Evolutionary conservation across 805 yeast genomes (phyloP).

Genomic region (Metschnikowia lunata): DNA sequence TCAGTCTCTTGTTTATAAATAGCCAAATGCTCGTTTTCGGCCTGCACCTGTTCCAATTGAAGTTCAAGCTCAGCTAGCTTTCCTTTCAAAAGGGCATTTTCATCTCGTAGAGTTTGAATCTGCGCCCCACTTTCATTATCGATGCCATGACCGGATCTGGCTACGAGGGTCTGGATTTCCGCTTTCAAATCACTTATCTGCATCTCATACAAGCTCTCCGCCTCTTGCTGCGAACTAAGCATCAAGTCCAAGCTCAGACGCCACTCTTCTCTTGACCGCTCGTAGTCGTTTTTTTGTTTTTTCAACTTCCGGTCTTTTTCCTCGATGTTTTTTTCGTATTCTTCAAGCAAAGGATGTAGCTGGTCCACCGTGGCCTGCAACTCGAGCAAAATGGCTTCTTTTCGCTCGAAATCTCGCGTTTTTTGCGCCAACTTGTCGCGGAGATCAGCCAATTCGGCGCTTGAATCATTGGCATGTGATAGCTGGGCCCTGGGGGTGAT

Average conservation of each 20-base stretch:
- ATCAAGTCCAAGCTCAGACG: slow-evolving; percentile 54
- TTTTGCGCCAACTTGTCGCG: slow-evolving; percentile 8
- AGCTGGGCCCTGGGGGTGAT: background rate
- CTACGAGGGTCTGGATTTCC: slow-evolving; percentile 8
- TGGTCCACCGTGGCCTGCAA: slow-evolving; percentile 46
- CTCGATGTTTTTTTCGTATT: slow-evolving; percentile 40
- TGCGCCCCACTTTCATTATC: background rate
- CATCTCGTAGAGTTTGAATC: background rate
- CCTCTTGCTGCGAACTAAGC: slow-evolving; percentile 52
- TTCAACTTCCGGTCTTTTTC: slow-evolving; percentile 44
- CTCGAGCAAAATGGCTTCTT: slow-evolving; percentile 44
- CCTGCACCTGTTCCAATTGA: background rate
- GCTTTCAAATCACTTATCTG: slow-evolving; percentile 38
- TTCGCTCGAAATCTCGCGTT: slow-evolving; percentile 34
- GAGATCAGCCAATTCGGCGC: slow-evolving; percentile 5
- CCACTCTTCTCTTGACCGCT: slow-evolving; percentile 54
- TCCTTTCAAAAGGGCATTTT: background rate
- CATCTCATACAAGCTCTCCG: slow-evolving; percentile 44
- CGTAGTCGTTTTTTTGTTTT: slow-evolving; percentile 46
- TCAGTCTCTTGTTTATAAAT: background rate
- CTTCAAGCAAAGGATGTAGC: slow-evolving; percentile 43
- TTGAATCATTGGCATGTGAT: background rate
- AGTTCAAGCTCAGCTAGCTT: background rate
- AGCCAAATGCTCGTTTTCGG: background rate
- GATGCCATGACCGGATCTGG: background rate